Percentiles rank a stretch among this genome's conserved stretches.
Evolutionary conservation across 225 moss, liverwort and hornwort genomes (phyloP).

Genomic region (Sphagnum contortum): DNA sequence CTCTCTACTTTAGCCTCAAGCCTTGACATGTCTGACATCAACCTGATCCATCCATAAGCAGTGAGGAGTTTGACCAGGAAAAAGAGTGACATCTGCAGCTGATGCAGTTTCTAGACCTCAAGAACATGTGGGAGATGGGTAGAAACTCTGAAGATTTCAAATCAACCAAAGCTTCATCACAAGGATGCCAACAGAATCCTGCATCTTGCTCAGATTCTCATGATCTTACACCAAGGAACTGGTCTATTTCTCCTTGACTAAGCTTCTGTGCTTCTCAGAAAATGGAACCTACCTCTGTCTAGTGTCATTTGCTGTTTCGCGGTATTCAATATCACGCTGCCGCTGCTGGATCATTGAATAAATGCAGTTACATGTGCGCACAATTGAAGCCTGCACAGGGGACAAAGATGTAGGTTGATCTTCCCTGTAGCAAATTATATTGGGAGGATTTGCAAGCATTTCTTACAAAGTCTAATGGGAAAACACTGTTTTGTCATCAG

Average conservation of each 20-base stretch:
- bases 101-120: too few species aligned
- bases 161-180: too few species aligned
- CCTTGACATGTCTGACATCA: conserved; percentile 89
- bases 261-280: not conserved
- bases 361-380: conserved; percentile 78
- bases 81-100: too few species aligned
- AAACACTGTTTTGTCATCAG: not conserved
- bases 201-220: too few species aligned
- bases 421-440: too few species aligned
- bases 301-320: conserved; percentile 68
- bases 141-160: too few species aligned
- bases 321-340: conserved; percentile 81
- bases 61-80: too few species aligned
- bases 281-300: conserved; percentile 59
- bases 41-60: conserved; percentile 21
- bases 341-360: conserved; percentile 89
- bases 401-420: not conserved
- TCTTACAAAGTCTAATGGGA: conserved; percentile 3
- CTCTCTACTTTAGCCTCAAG: conserved; percentile 87
- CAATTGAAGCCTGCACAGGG: conserved; percentile 51
- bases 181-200: too few species aligned
- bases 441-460: too few species aligned
- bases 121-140: too few species aligned
- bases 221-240: too few species aligned
- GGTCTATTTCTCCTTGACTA: too few species aligned